Base-by-base conservation (phyloP, 306 rosid genomes). In the Quercus aquifolioides region DNA sequence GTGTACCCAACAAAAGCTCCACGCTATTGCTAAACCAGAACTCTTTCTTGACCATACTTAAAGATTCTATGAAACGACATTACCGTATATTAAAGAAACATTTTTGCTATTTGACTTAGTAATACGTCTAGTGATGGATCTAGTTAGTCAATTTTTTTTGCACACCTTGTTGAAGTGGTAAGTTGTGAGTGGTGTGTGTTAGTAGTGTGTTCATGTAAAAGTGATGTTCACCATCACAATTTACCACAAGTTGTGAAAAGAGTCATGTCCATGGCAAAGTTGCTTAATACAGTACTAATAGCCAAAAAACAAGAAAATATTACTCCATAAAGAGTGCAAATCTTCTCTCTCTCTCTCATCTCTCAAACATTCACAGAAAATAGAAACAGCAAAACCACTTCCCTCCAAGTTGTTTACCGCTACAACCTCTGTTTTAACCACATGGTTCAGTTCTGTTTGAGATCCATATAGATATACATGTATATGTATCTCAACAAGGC, bases 401-500 rank as follows among this genome's bases (percentile, higher is more conserved):
- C 14, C 49, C 76, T 41, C 38, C 10, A 54, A 28, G 17, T 69
- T 62, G 31, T 38, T 64, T 56, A 26, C 26, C 1, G 2, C 28
- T 26, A 75, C 35, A 71, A 73, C 68, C 73, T 71, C 59, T 71
- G 57, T 28, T 35, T 15, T 56, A 41, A 41, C 25, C 23, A 41
- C 78, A 26, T 26, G 28, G 28, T 26, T 26, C 3, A 26, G 67
- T 30, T 46, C 68, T 6, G 60, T 77, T 11, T 73, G 31, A 46
- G 79, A 33, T 55, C 17, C 55, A 25, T 70, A 18, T 20, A 71
- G 21, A 12, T 73, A 10, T 65, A 28, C 60, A 43, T n/a, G 25
- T 20, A 4, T 64, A 19, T 72, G 33, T 25, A 25, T 3, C 9
- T 79, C 68, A 87, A 80, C 89, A 90, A 49, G 85, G 84, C 84